A percentile compares a stretch with the other conserved stretches of the same genome.
Conservation (phyloP, 441 rosid genomes). For the Metrosideros polymorpha region DNA sequence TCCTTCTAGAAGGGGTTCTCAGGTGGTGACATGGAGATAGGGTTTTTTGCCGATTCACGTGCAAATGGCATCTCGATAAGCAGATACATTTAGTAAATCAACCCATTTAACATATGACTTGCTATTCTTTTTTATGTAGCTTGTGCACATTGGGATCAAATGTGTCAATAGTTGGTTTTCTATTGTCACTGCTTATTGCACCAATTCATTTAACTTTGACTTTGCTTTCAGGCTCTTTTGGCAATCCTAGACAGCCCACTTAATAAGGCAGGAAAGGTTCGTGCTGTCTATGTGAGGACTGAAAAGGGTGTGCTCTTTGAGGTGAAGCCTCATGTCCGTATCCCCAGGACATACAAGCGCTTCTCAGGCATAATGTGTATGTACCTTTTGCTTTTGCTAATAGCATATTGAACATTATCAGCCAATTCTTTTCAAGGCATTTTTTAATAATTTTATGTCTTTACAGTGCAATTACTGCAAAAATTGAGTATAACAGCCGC, state of each 20-base stretch:
- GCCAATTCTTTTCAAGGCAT: not conserved
- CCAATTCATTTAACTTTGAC: not conserved
- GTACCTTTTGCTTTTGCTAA: constrained; percentile 3
- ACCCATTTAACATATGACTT: not conserved
- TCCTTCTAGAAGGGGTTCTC: not conserved
- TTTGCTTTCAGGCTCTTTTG: constrained; percentile 51
- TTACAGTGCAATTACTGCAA: constrained; percentile 55
- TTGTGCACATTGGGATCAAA: not conserved
- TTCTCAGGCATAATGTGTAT: constrained; percentile 70
- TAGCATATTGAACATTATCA: not conserved
- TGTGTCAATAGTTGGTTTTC: not conserved
- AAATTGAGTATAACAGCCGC: constrained; percentile 41
- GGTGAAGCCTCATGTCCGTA: constrained; percentile 73
- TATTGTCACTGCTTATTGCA: not conserved
- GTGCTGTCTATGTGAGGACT: constrained; percentile 64
- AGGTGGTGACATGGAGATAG: not conserved
- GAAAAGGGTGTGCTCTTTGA: constrained; percentile 77
- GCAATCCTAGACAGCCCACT: constrained; percentile 76
- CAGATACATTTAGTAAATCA: not conserved
- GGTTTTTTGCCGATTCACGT: not conserved
- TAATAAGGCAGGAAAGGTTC: constrained; percentile 71
- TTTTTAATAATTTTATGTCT: not conserved
- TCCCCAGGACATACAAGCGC: constrained; percentile 77
- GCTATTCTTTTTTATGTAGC: not conserved
- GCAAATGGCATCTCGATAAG: not conserved